Conservation (phyloP, 352 stramenopile species). For the Globisporangium emineosum region DNA sequence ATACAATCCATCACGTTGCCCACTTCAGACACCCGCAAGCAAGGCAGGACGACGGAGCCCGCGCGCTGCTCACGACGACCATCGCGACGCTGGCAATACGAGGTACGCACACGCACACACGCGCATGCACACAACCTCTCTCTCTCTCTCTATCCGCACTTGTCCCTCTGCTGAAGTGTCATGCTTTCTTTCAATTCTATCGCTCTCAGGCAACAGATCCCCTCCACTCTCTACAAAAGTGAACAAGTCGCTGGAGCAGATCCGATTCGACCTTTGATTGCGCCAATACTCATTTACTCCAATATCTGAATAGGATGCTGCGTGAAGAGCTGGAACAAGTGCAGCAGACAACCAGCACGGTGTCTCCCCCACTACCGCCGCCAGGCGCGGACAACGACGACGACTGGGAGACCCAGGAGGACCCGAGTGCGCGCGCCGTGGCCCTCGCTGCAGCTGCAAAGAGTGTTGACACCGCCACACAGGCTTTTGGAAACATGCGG, state of each 20-base stretch:
- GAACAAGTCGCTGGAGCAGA: background rate
- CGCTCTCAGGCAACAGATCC: background rate
- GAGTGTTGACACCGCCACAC: conserved; percentile 19
- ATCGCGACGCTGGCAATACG: conserved; percentile 3
- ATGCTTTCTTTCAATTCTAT: background rate
- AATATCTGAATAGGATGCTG: background rate
- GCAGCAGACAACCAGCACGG: background rate
- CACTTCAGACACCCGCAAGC: background rate
- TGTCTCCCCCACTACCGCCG: background rate
- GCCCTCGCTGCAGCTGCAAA: conserved; percentile 8
- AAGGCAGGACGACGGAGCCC: background rate
- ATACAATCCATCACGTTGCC: conserved; percentile 2
- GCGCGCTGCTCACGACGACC: conserved; percentile 1
- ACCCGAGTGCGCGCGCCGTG: conserved; percentile 13
- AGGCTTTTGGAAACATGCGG: conserved; percentile 34
- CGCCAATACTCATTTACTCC: background rate
- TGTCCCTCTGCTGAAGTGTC: background rate
- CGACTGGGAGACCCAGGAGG: conserved; percentile 41
- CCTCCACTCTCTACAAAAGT: background rate
- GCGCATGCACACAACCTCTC: background rate
- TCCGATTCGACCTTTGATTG: conserved; percentile 2
- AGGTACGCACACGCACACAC: background rate
- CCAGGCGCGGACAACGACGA: conserved; percentile 17
- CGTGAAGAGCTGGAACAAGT: background rate
- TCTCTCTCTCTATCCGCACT: background rate